phyloP scores from a whole-genome alignment of 768 basidiomycete species.

The Kwoniella botswanensis region DNA sequence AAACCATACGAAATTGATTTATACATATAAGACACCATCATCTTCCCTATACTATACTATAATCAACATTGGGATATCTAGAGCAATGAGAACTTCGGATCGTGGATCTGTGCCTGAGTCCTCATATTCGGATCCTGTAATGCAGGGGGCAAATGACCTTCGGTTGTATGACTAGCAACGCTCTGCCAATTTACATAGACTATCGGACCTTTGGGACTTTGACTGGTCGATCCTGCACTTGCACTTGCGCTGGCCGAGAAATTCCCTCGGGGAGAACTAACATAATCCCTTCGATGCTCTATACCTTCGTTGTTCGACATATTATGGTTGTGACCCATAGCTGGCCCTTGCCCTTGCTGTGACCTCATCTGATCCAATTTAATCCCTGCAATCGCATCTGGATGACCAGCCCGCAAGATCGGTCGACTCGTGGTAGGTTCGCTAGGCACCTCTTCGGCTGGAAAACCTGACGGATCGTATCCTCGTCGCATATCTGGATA shows the following conservation, averaged over 20 bases:
- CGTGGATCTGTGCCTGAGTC: not conserved
- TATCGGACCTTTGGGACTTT: constrained; percentile 16
- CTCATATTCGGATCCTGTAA: constrained; percentile 1
- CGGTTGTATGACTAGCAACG: not conserved
- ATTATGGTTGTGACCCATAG: not conserved
- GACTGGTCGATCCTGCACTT: constrained; percentile 9
- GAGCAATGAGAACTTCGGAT: constrained; percentile 1
- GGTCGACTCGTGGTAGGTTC: not conserved
- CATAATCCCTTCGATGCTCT: constrained; percentile 6
- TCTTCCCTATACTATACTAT: too few species aligned
- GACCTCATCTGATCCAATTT: constrained; percentile 5
- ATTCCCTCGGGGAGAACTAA: constrained; percentile 6
- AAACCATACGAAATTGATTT: too few species aligned
- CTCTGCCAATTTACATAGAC: constrained; percentile 10
- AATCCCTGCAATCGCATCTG: not conserved
- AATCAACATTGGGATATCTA: not conserved
- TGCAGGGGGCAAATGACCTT: constrained; percentile 2
- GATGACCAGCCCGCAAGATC: not conserved
- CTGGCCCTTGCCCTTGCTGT: not conserved
- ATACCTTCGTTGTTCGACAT: constrained; percentile 6
- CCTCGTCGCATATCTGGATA: constrained; percentile 11
- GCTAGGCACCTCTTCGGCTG: not conserved
- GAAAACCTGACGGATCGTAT: not conserved
- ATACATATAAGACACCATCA: too few species aligned
- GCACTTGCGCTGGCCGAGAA: not conserved